These are phyloP conservation scores for Botrytis deweyae DNA, from an alignment of 2,329 filamentous ascomycete genomes.

Conservation along the genomic window DNA sequence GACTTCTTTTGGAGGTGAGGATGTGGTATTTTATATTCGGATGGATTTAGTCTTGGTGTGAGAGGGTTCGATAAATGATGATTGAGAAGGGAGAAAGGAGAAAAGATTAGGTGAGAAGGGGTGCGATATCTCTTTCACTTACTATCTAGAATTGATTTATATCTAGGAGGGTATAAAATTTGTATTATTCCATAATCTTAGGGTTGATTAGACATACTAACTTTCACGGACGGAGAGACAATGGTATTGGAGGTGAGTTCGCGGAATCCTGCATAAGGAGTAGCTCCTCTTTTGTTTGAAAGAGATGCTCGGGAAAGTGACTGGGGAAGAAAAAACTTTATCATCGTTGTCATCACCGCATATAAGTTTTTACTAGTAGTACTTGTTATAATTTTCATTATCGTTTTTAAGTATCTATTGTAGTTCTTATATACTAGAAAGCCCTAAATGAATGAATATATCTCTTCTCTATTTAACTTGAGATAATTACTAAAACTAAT, in stretches of 20 bases:
- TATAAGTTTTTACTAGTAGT: neutral
- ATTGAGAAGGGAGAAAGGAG: neutral
- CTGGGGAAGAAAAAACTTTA: fast-evolving
- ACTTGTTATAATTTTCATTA: neutral
- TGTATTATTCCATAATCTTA: neutral
- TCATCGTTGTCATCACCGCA: too few relatives aligned
- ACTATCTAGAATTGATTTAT: neutral
- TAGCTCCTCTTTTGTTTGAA: neutral
- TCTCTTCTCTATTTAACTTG: neutral
- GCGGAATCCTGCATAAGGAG: fast-evolving
- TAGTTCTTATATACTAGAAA: neutral
- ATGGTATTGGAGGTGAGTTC: neutral
- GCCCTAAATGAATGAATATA: neutral
- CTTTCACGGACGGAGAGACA: fast-evolving
- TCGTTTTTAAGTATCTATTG: too few relatives aligned
- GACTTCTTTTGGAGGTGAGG: neutral
- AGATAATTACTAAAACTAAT: too few relatives aligned
- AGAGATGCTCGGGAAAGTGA: neutral
- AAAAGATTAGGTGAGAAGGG: neutral
- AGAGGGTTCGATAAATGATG: neutral
- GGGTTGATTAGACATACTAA: neutral
- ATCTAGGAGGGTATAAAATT: neutral
- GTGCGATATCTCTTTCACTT: neutral
- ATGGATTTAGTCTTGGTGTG: neutral
- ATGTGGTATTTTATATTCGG: neutral